phyloP scores from a whole-genome alignment of 371 early-diverging fungal species.

The Mucor irregularis region DNA sequence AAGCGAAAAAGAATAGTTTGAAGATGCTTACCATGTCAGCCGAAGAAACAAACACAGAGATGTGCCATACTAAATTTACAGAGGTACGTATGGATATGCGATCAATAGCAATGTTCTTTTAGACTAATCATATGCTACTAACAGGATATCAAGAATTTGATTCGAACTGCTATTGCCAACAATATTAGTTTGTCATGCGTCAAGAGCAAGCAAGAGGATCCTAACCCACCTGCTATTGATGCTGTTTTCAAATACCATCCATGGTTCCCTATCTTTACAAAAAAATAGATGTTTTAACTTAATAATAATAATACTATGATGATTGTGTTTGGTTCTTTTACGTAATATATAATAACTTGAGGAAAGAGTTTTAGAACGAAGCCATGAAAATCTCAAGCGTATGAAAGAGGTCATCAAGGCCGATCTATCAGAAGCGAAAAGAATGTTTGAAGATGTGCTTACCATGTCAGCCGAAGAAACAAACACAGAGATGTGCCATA shows the following conservation, averaged over 20 bases:
- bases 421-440: constrained; percentile 31
- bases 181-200: constrained; percentile 22
- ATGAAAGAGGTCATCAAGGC: constrained; percentile 8
- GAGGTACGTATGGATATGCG: no score
- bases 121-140: no score
- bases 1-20: constrained; percentile 37
- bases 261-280: constrained; percentile 44
- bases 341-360: no score
- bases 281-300: no score
- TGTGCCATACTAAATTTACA: constrained; percentile 44
- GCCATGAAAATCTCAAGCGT: no score
- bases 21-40: constrained; percentile 20
- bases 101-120: no score
- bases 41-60: constrained; percentile 39
- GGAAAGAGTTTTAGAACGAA: no score
- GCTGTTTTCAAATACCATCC: constrained; percentile 50
- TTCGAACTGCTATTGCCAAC: constrained; percentile 40
- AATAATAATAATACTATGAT: no score
- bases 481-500: constrained; percentile 46
- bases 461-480: constrained; percentile 24
- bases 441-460: constrained; percentile 26
- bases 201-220: no score
- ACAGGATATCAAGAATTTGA: constrained; percentile 46
- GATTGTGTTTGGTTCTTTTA: no score
- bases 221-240: no score